phyloP scores from a whole-genome alignment of 371 early-diverging fungal genomes.

The Mucor saturninus region DNA sequence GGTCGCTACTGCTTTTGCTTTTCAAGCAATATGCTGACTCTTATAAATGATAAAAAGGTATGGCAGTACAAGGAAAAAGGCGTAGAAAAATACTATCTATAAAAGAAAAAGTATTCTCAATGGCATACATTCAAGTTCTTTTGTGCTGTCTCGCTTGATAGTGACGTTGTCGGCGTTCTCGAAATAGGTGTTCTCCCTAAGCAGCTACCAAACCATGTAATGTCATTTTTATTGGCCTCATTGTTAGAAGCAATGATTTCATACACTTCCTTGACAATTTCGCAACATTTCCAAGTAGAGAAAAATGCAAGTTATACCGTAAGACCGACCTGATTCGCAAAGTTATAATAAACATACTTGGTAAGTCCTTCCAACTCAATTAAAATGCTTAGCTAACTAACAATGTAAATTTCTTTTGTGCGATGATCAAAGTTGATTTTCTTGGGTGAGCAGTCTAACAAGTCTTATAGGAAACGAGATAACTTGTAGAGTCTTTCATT shows the following conservation, averaged over 20 bases:
- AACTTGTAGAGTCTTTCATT: constrained; percentile 17
- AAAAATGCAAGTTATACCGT: not conserved
- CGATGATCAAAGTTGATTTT: constrained; percentile 9
- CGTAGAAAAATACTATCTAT: constrained; percentile 17
- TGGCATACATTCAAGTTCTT: not conserved
- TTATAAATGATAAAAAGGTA: constrained; percentile 15
- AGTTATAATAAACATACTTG: not conserved
- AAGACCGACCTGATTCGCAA: not conserved
- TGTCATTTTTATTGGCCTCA: constrained; percentile 9
- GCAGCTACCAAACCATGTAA: constrained; percentile 10
- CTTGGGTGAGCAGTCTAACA: not conserved
- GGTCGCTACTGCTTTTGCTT: not conserved
- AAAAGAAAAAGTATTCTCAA: not conserved
- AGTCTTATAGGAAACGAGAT: constrained; percentile 11
- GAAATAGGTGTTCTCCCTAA: constrained; percentile 11
- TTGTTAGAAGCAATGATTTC: not conserved
- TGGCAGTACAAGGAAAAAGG: constrained; percentile 13
- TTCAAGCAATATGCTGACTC: constrained; percentile 10
- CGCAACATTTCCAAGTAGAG: not conserved
- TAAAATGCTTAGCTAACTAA: constrained; percentile 5
- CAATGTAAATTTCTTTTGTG: constrained; percentile 3
- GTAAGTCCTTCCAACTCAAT: constrained; percentile 1
- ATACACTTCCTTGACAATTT: no score
- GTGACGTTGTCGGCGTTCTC: constrained; percentile 8
- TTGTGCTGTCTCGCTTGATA: not conserved